Evolutionary conservation across 441 rosid genomes (phyloP), one percentile per base, ranked within the genome.

Genomic region (Populus tomentosa): DNA sequence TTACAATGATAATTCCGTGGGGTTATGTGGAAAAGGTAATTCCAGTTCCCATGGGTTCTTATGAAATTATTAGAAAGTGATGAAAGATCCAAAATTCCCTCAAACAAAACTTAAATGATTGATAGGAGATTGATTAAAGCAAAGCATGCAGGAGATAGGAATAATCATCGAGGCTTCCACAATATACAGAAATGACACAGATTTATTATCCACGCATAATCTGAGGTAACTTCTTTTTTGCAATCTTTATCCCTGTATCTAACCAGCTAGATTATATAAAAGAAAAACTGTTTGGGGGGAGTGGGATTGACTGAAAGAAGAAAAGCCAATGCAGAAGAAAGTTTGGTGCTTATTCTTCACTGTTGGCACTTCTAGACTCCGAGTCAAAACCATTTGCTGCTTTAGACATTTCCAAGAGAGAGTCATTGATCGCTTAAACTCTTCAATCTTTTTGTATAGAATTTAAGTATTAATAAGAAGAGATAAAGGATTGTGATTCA

Each of bases 281-380:
- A 46, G 63, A 28, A 64, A 10, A 13, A 42, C 1, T 56, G 42
- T 24, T 24, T n/a, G 23, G 61, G 61, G 61, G 61, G 1, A 53
- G 61, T 16, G n/a, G 61, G 61, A 53, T 53, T 53, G 61, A 53
- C 61, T 53, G n/a, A 53, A 53, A 53, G 62, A 40, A n/a, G 26
- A 26, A 81, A 71, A 67, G n/a, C 59, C 71, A 35, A 56, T 28
- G 28, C 64, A 63, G n/a, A 30, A 69, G n/a, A 32, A 74, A 40
- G 14, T 36, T 64, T 26, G 14, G 63, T 26, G 46, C 14, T 53
- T 62, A 14, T 28, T 16, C 11, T 36, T 10, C 50, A 38, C 61
- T 30, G 36, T 65, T 32, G 35, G 61, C 66, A 70, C 30, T 53
- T 66, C 24, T 71, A 24, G 36, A 35, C 10, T 26, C 28, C 28